phyloP scores from a whole-genome alignment of 192 early-diverging fungal genomes.

The Linnemannia elongata region DNA sequence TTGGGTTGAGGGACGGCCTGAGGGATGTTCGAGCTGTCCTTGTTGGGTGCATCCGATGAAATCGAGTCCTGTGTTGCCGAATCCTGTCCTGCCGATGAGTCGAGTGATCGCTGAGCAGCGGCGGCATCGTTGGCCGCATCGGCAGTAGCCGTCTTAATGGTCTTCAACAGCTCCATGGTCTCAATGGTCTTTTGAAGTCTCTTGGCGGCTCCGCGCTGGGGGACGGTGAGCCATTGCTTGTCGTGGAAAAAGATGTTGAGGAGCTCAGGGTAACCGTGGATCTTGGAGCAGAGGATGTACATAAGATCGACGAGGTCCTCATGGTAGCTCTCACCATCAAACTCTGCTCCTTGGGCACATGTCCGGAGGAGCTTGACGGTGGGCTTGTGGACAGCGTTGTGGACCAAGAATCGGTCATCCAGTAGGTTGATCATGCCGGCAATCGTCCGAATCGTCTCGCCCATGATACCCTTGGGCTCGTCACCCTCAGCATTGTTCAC shows the following conservation, averaged over 20 bases:
- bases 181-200: constrained; percentile 43
- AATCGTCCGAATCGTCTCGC: constrained; percentile 84
- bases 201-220: constrained; percentile 58
- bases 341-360: constrained; percentile 69
- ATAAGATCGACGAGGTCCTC: constrained; percentile 79
- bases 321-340: constrained; percentile 65
- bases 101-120: constrained; percentile 1
- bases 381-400: constrained; percentile 91
- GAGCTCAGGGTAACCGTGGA: constrained; percentile 80
- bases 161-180: constrained; percentile 51
- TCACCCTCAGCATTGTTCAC: constrained; percentile 85
- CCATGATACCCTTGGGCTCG: constrained; percentile 82
- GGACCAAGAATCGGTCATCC: constrained; percentile 91
- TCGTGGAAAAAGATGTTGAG: constrained; percentile 85
- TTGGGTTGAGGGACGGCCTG: constrained; percentile 36
- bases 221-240: constrained; percentile 71
- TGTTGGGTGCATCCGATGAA: constrained; percentile 16
- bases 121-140: constrained; percentile 12
- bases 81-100: constrained; percentile 26
- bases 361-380: constrained; percentile 80
- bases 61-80: constrained; percentile 15
- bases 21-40: constrained; percentile 53
- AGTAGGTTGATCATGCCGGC: constrained; percentile 86
- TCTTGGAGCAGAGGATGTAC: constrained; percentile 85
- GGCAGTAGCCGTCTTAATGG: constrained; percentile 8